Conservation (phyloP, 176 grass and related monocot species). For the Triticum turgidum region DNA sequence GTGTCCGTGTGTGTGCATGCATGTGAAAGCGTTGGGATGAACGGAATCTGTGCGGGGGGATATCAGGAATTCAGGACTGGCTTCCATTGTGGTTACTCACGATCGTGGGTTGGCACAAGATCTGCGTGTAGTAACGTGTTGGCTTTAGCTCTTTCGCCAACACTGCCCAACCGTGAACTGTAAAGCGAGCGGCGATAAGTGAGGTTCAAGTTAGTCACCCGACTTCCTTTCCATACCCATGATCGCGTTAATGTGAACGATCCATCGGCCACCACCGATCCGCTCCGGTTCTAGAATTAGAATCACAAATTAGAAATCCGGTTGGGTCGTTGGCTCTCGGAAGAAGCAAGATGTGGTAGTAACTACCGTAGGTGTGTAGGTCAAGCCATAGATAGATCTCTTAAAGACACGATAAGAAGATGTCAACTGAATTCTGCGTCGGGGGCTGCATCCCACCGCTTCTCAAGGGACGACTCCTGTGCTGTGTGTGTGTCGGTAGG, state of each 20-base stretch:
- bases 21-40: constrained; percentile 15
- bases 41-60: constrained; percentile 12
- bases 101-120: neutral
- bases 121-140: neutral
- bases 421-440: neutral
- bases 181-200: neutral
- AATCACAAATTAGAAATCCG: neutral
- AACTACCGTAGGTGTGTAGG: neutral
- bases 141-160: neutral
- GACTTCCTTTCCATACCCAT: neutral
- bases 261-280: neutral
- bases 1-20: neutral
- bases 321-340: neutral
- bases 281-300: neutral
- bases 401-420: constrained; percentile 4
- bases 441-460: neutral
- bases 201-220: neutral
- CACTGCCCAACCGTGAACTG: constrained; percentile 1
- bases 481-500: neutral
- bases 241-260: constrained; percentile 16
- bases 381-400: constrained; percentile 11
- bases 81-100: neutral
- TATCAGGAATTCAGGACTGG: neutral
- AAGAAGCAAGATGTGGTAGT: neutral
- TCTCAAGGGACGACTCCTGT: neutral